These are phyloP conservation scores for Stylonectria norvegica DNA, from an alignment of 2,329 filamentous ascomycete genomes.

Conservation along the genomic window DNA sequence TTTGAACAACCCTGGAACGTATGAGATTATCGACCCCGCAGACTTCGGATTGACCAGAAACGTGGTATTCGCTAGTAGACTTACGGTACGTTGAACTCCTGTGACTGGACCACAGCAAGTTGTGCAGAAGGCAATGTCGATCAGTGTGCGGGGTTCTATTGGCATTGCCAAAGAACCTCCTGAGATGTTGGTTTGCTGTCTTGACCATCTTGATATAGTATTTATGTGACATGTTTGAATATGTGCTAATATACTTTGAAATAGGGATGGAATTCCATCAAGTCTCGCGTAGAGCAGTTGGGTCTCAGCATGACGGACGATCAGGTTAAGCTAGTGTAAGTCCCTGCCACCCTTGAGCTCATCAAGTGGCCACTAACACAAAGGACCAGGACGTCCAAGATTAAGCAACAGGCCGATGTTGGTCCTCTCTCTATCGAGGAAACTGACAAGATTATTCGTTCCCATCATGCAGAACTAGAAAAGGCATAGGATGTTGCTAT, in stretches of 20 bases:
- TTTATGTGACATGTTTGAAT: no score
- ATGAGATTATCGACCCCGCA: slow-evolving; percentile 64
- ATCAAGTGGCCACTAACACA: slow-evolving; percentile 45
- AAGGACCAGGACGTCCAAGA: slow-evolving; percentile 58
- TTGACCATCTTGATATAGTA: no score
- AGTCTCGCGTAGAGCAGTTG: slow-evolving; percentile 81
- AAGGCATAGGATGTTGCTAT: not conserved
- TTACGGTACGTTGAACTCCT: no score
- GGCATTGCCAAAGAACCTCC: no score
- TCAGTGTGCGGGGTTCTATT: no score
- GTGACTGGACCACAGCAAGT: no score
- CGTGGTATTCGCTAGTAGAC: slow-evolving; percentile 70
- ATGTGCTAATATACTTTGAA: no score
- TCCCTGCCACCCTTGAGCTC: slow-evolving; percentile 64
- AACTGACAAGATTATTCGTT: slow-evolving; percentile 80
- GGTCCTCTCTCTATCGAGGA: slow-evolving; percentile 85
- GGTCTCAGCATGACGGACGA: slow-evolving; percentile 53
- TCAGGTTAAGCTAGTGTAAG: slow-evolving; percentile 33
- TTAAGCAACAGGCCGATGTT: slow-evolving; percentile 87
- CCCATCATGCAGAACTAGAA: slow-evolving; percentile 59
- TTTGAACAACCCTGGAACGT: no score
- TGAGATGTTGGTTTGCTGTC: no score
- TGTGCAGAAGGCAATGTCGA: no score
- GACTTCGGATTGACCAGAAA: slow-evolving; percentile 61
- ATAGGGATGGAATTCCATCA: slow-evolving; percentile 97